Conservation (phyloP, 2,329 filamentous ascomycete species). For the Calonectria pseudoturangicola region DNA sequence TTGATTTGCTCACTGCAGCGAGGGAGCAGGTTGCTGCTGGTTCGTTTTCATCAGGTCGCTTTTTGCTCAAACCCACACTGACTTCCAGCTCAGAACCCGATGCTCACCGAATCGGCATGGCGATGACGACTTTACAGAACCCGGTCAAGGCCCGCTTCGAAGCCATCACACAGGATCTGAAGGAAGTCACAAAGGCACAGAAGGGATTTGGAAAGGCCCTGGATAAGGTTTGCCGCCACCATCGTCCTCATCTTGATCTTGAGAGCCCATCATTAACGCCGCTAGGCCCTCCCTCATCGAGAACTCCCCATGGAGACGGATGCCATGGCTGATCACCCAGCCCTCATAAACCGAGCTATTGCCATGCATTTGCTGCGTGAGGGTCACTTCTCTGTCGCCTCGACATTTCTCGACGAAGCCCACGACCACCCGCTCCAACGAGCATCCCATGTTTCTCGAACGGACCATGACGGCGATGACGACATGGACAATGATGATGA, state of each 20-base stretch:
- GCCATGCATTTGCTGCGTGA: conserved; percentile 97
- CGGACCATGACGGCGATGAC: conserved; percentile 58
- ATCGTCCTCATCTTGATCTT: neutral
- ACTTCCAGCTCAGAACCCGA: conserved; percentile 56
- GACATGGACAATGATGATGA: conserved; percentile 58
- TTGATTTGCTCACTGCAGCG: conserved; percentile 84
- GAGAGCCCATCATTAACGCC: conserved; percentile 43
- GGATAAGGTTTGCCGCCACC: conserved; percentile 77
- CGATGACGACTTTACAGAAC: conserved; percentile 89
- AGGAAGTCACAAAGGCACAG: conserved; percentile 87
- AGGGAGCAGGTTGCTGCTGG: conserved; percentile 83
- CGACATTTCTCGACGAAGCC: conserved; percentile 87
- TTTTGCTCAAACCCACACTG: conserved; percentile 30
- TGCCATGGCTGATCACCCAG: conserved; percentile 83
- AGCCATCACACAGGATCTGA: conserved; percentile 85
- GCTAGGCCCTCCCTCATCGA: conserved; percentile 66
- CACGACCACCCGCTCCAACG: conserved; percentile 60
- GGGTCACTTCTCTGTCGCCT: conserved; percentile 92
- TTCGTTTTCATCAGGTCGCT: conserved; percentile 56
- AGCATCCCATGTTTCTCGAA: conserved; percentile 46
- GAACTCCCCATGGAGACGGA: conserved; percentile 87
- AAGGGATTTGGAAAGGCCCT: conserved; percentile 90
- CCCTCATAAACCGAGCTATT: conserved; percentile 92
- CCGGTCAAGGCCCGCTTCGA: conserved; percentile 89
- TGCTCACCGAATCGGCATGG: conserved; percentile 79